phyloP scores from a whole-genome alignment of 1,139 yeast species.

The Protomyces pachydermus region DNA sequence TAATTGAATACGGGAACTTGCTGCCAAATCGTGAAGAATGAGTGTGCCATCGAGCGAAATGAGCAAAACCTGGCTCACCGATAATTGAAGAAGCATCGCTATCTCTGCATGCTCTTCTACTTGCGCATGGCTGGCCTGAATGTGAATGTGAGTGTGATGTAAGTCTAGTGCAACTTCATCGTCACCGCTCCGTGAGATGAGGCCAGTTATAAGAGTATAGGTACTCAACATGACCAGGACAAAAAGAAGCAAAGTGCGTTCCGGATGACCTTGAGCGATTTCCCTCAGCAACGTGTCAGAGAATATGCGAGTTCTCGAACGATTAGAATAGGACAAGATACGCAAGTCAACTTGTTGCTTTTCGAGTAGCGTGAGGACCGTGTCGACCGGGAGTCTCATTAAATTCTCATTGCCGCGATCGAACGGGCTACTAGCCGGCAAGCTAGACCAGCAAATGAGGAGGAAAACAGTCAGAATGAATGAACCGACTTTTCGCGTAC shows the following conservation, averaged over 20 bases:
- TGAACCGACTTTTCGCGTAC: neutral
- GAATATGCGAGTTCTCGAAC: neutral
- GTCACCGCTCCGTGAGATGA: neutral
- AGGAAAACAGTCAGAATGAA: neutral
- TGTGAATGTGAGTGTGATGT: neutral
- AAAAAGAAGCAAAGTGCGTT: neutral
- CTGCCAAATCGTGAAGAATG: neutral
- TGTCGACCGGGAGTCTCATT: neutral
- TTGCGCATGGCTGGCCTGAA: neutral
- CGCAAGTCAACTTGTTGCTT: neutral
- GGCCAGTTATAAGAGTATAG: neutral
- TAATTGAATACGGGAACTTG: neutral
- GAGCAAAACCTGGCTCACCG: neutral
- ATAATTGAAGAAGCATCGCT: neutral
- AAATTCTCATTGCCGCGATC: neutral
- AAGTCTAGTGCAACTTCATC: neutral
- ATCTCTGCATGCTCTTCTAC: neutral
- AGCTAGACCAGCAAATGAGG: neutral
- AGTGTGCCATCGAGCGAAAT: neutral
- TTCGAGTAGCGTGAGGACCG: neutral
- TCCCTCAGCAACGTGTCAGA: neutral
- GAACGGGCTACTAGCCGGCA: neutral
- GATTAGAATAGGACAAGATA: neutral
- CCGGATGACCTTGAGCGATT: neutral
- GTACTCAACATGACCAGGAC: neutral